Conservation (phyloP, 441 rosid genomes). For the Erodium texanum region DNA sequence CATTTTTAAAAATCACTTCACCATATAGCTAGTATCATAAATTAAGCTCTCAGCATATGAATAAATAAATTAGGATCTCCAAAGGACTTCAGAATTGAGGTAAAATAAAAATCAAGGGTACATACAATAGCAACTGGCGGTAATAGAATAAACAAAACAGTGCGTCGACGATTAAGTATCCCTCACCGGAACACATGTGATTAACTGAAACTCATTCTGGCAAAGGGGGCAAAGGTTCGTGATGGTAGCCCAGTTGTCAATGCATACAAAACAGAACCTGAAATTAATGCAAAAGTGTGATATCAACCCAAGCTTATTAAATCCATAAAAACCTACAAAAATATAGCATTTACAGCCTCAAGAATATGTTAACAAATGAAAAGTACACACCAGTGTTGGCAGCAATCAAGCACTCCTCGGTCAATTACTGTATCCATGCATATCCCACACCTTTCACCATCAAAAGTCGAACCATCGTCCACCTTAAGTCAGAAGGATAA, state of each 20-base stretch:
- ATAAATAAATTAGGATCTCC: constrained; percentile 1
- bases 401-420: constrained; percentile 92
- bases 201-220: constrained; percentile 88
- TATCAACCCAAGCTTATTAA: constrained; percentile 13
- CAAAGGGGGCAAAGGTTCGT: constrained; percentile 97
- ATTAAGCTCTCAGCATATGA: constrained; percentile 15
- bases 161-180: constrained; percentile 14
- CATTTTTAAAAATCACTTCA: constrained; percentile 19
- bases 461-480: constrained; percentile 53
- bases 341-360: background rate
- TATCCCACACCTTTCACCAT: constrained; percentile 90
- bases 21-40: constrained; percentile 9
- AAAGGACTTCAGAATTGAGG: constrained; percentile 16
- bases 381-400: constrained; percentile 72
- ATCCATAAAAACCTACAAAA: background rate
- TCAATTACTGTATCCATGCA: constrained; percentile 88
- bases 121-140: background rate
- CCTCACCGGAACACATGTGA: constrained; percentile 97
- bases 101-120: background rate
- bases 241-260: constrained; percentile 97
- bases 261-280: constrained; percentile 97
- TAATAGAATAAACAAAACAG: background rate
- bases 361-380: constrained; percentile 5
- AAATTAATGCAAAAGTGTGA: constrained; percentile 19
- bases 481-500: constrained; percentile 6